These are phyloP conservation scores for Trametes elegans DNA, from an alignment of 768 basidiomycete genomes.

Conservation along the genomic window DNA sequence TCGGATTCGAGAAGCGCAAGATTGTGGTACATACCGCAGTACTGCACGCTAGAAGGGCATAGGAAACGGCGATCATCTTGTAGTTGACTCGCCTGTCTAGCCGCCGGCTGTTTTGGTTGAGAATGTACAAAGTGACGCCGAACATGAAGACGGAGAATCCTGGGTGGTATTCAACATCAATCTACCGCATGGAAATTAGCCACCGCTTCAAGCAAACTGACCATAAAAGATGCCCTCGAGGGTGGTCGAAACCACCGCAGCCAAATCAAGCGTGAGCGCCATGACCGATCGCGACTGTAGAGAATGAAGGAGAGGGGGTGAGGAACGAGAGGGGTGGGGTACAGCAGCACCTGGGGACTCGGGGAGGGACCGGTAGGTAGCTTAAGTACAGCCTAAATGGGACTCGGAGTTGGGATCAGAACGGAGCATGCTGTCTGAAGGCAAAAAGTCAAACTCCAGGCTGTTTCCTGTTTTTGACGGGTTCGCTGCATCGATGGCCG, in stretches of 20 bases:
- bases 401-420: not conserved
- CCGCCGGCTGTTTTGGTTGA: slow-evolving; percentile 10
- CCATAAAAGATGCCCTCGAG: slow-evolving; percentile 31
- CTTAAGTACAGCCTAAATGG: too few species aligned
- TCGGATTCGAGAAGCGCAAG: not conserved
- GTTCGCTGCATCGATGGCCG: slow-evolving; percentile 1
- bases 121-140: slow-evolving; percentile 28
- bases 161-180: slow-evolving; percentile 1
- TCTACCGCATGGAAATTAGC: too few species aligned
- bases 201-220: not conserved
- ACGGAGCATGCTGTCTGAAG: not conserved
- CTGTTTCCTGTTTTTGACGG: not conserved
- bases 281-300: not conserved
- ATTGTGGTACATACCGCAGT: slow-evolving; percentile 26
- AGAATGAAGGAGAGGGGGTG: not conserved
- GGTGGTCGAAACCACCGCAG: slow-evolving; percentile 25
- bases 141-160: slow-evolving; percentile 39
- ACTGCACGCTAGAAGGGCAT: slow-evolving; percentile 30
- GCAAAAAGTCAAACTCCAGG: not conserved
- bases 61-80: slow-evolving; percentile 22
- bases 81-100: not conserved
- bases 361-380: not conserved
- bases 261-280: slow-evolving; percentile 20
- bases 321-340: not conserved
- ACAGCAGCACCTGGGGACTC: not conserved